Evolutionary conservation across 148 eudicot species (phyloP), one percentile per base, ranked within the genome.

Genomic region (Cornus suecica): DNA sequence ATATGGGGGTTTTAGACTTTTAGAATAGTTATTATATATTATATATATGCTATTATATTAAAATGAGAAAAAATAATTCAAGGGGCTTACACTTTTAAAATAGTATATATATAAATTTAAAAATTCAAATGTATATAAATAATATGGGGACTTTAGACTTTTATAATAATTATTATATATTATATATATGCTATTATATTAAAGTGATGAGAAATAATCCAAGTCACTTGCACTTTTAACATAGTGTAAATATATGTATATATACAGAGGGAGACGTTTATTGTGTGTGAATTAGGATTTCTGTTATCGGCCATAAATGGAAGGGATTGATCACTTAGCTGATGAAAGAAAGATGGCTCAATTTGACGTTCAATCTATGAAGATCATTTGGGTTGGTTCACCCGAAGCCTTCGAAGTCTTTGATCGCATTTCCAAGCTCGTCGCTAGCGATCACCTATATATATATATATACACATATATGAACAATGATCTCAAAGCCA

Each of bases 391-490:
- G 98, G 96, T 96, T 2, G 98, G 98, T 42, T 86, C 90, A 8
- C 77, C 68, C 9, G 89, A 60, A 61, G 65, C 71, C 51, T 83
- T 90, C 41, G 81, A 94, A 79, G 64, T 94, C 71, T 80, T 90
- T 29, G 96, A 94, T 90, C 97, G 96, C 24, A 89, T 94, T 74
- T 81, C 96, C 68, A 94, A 92, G 78, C 92, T 94, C 66, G 98
- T 94, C 69, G 98, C 97, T 60, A 77, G 77, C 74, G 98, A 94
- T 88, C 97, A n/a, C n/a, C n/a, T n/a, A n/a, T n/a, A n/a, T n/a
- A n/a, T n/a, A n/a, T n/a, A n/a, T n/a, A n/a, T 64, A 48, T 24
- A 28, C 0, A 10, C 15, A 25, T 63, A 25, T 58, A 15, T 2
- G 1, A 30, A 54, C 29, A 26, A 64, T 23, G 74, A n/a, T 30